A percentile compares a stretch with the other conserved stretches of the same genome.
phyloP scores from a whole-genome alignment of 306 rosid species.

The Bauhinia variegata region DNA sequence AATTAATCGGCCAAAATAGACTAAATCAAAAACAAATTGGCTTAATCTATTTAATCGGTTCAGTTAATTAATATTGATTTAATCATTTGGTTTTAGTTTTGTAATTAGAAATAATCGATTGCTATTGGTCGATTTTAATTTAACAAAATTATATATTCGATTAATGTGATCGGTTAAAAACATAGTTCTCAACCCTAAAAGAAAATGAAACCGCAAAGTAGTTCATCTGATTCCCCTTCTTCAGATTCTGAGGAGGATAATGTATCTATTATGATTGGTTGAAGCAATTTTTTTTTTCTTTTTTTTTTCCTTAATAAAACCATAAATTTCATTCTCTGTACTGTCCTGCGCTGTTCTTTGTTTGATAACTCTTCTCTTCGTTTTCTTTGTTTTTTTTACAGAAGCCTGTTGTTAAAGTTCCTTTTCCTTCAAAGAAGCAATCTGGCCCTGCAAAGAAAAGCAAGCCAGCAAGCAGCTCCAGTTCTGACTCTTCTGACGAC shows the following conservation, averaged over 20 bases:
- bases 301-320: neutral
- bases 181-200: too few relatives aligned
- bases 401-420: conserved; percentile 49
- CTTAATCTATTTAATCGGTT: too few relatives aligned
- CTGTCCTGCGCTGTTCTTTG: neutral
- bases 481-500: conserved; percentile 35
- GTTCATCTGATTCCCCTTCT: conserved; percentile 67
- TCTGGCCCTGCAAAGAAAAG: conserved; percentile 39
- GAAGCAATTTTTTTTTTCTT: neutral
- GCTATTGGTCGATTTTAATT: too few relatives aligned
- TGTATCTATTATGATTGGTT: conserved; percentile 28
- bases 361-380: neutral
- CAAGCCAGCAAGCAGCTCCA: conserved; percentile 26
- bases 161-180: too few relatives aligned
- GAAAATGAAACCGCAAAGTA: conserved; percentile 52
- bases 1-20: too few relatives aligned
- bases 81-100: too few relatives aligned
- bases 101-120: too few relatives aligned
- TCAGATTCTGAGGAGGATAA: conserved; percentile 66
- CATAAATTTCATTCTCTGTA: neutral
- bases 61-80: too few relatives aligned
- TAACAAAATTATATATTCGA: too few relatives aligned
- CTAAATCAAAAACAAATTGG: too few relatives aligned
- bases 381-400: conserved; percentile 8
- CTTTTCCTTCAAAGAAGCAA: conserved; percentile 34